These are phyloP conservation scores for Tolypocladium ovalisporum DNA, from an alignment of 2,329 filamentous ascomycete genomes.

Conservation along the genomic window DNA sequence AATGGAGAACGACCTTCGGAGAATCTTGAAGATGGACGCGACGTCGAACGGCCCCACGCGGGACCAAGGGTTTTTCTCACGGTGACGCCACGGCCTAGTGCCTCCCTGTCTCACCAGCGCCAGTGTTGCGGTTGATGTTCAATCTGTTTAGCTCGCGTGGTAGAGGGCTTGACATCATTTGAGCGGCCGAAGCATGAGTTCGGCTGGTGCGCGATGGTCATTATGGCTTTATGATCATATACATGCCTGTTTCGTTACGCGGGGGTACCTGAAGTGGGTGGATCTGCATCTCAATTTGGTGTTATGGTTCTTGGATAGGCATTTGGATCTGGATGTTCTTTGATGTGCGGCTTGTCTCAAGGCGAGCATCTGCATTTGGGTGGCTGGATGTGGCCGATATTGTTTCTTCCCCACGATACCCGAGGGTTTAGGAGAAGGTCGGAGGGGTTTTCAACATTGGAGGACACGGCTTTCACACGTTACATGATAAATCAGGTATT, in stretches of 20 bases:
- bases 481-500: neutral
- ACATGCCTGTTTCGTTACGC: neutral
- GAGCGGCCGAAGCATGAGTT: neutral
- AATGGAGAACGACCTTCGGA: slow-evolving; percentile 43
- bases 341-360: slow-evolving; percentile 16
- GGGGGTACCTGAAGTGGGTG: neutral
- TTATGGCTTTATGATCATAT: neutral
- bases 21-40: slow-evolving; percentile 36
- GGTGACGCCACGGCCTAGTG: slow-evolving; percentile 9
- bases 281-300: slow-evolving; percentile 8
- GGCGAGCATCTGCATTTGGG: slow-evolving; percentile 14
- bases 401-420: slow-evolving; percentile 18
- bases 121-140: no score
- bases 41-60: slow-evolving; percentile 11
- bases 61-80: slow-evolving; percentile 12
- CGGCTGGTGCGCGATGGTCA: neutral
- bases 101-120: slow-evolving; percentile 11
- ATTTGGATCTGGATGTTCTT: slow-evolving; percentile 11
- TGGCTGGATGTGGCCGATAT: slow-evolving; percentile 17
- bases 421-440: slow-evolving; percentile 12
- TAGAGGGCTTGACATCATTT: neutral
- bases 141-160: neutral
- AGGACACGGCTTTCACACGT: slow-evolving; percentile 1
- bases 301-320: slow-evolving; percentile 6
- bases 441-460: slow-evolving; percentile 7